phyloP scores from a whole-genome alignment of 306 rosid species.

The Malus sieversii region DNA sequence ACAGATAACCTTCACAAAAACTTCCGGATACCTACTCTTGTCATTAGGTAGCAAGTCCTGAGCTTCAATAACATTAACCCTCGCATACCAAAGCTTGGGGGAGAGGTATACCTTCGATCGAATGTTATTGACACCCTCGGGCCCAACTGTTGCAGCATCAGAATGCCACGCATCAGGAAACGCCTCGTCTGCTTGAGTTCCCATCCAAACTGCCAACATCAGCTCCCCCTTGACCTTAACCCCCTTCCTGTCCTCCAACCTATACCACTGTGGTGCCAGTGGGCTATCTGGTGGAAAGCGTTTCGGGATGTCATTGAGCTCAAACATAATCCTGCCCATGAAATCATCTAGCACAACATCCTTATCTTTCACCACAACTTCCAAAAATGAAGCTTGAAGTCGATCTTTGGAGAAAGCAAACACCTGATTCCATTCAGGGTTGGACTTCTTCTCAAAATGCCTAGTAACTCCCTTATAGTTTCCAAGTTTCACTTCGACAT shows the following conservation, averaged over 20 bases:
- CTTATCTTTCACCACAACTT: slow-evolving; percentile 73
- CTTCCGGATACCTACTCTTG: slow-evolving; percentile 72
- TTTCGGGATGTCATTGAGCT: slow-evolving; percentile 64
- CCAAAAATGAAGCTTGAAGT: slow-evolving; percentile 76
- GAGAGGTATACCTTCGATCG: slow-evolving; percentile 80
- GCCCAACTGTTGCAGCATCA: slow-evolving; percentile 73
- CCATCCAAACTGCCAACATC: slow-evolving; percentile 97
- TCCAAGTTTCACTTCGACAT: slow-evolving; percentile 84
- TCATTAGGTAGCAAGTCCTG: slow-evolving; percentile 69
- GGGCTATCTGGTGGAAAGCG: slow-evolving; percentile 89
- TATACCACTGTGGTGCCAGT: slow-evolving; percentile 89
- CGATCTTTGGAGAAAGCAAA: slow-evolving; percentile 83
- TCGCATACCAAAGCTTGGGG: slow-evolving; percentile 87
- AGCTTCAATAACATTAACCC: slow-evolving; percentile 87
- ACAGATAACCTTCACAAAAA: slow-evolving; percentile 47
- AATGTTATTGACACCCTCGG: slow-evolving; percentile 57
- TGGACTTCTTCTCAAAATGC: slow-evolving; percentile 75
- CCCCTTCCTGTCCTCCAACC: slow-evolving; percentile 60
- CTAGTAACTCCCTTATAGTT: slow-evolving; percentile 69
- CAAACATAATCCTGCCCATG: slow-evolving; percentile 62
- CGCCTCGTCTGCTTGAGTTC: slow-evolving; percentile 96
- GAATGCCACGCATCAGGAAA: slow-evolving; percentile 94
- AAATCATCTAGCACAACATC: slow-evolving; percentile 70
- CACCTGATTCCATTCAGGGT: slow-evolving; percentile 76
- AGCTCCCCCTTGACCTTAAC: slow-evolving; percentile 66